These are phyloP conservation scores for Solanum lycopersicoides DNA, from an alignment of 257 asterid species.

Conservation along the genomic window DNA sequence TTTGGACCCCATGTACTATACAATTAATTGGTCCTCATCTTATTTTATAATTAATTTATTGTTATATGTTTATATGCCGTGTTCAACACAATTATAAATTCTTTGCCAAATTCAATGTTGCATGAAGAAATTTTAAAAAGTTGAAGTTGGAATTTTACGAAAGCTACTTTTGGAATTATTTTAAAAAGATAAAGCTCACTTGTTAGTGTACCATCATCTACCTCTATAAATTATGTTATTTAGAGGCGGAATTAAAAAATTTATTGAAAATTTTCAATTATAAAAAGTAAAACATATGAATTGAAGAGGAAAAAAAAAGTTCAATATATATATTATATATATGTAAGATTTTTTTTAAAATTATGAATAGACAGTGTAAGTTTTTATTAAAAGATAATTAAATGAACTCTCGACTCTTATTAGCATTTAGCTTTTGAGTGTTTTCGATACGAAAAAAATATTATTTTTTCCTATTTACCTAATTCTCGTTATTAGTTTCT, in stretches of 20 bases:
- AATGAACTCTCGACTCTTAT: too few relatives aligned
- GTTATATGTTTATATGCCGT: background rate
- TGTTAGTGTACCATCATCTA: background rate
- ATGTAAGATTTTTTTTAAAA: too few relatives aligned
- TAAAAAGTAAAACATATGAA: too few relatives aligned
- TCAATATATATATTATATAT: too few relatives aligned
- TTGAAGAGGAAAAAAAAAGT: background rate
- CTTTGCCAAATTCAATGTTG: background rate
- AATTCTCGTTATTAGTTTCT: background rate
- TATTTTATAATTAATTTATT: too few relatives aligned
- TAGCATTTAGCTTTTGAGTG: too few relatives aligned
- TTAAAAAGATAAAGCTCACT: background rate
- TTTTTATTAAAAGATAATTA: too few relatives aligned
- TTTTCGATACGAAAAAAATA: too few relatives aligned
- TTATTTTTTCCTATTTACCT: background rate
- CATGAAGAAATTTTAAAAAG: background rate
- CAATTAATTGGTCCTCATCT: background rate
- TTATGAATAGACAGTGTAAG: too few relatives aligned
- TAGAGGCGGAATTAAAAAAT: rapidly evolving
- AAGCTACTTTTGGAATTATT: background rate
- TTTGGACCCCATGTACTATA: constrained; percentile 5
- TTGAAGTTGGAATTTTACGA: background rate
- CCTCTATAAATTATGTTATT: too few relatives aligned
- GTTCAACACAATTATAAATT: background rate
- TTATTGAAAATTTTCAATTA: rapidly evolving